Conservation (phyloP, 208 protist genomes). For the Leishmania martiniquensis region DNA sequence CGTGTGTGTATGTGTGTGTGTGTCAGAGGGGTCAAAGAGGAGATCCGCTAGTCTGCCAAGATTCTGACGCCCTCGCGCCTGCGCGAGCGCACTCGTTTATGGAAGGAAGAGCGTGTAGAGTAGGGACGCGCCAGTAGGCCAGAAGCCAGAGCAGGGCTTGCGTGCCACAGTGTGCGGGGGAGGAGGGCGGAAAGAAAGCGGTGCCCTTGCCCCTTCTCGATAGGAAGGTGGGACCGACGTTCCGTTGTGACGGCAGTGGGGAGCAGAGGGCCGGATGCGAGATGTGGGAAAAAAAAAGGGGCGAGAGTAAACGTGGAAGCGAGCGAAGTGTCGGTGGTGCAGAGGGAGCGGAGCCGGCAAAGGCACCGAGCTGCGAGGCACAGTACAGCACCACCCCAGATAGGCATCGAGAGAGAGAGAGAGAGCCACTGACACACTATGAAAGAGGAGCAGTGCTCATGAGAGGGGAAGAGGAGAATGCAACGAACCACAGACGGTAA, state of each 20-base stretch:
- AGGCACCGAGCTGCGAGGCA: no score
- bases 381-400: no score
- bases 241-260: no score
- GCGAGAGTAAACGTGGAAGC: not conserved
- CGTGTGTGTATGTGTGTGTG: no score
- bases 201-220: no score
- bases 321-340: no score
- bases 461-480: not conserved
- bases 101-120: not conserved
- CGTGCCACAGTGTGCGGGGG: not conserved
- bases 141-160: not conserved
- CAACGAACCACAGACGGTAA: not conserved
- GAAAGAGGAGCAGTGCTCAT: not conserved
- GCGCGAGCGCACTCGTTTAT: not conserved
- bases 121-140: not conserved
- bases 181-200: no score
- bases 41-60: not conserved
- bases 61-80: not conserved
- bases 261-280: not conserved
- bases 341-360: no score
- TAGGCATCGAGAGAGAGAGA: not conserved
- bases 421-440: not conserved
- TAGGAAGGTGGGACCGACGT: no score
- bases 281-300: not conserved
- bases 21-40: no score